These are phyloP conservation scores for Atalantia buxifolia DNA, from an alignment of 345 rosid genomes.

Conservation along the genomic window DNA sequence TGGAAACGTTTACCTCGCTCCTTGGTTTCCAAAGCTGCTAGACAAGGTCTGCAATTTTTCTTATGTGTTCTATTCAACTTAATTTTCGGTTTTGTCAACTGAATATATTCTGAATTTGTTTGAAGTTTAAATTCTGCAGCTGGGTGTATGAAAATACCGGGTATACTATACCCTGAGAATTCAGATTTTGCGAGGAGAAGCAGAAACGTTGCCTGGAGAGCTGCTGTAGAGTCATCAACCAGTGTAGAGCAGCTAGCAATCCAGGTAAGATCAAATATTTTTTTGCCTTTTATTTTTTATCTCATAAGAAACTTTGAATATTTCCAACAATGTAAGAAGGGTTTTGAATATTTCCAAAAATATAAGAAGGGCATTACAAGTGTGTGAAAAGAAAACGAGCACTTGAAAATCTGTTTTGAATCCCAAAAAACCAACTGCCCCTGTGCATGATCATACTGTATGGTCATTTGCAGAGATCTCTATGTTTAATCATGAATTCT, in stretches of 20 bases:
- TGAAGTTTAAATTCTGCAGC: constrained; percentile 59
- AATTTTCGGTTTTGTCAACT: constrained; percentile 19
- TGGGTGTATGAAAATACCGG: constrained; percentile 66
- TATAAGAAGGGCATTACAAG: neutral
- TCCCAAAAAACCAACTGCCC: neutral
- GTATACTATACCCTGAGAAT: constrained; percentile 80
- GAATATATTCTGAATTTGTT: constrained; percentile 39
- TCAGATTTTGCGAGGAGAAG: constrained; percentile 86
- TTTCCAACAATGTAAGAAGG: neutral
- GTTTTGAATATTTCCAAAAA: no score
- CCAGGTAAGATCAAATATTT: constrained; percentile 45
- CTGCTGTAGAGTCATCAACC: constrained; percentile 85
- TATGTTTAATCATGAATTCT: neutral
- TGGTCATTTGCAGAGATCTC: neutral
- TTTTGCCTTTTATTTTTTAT: neutral
- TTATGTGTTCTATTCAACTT: constrained; percentile 10
- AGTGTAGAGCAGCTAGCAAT: constrained; percentile 84
- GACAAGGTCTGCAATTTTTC: constrained; percentile 67
- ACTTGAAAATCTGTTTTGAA: neutral
- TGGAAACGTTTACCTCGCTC: constrained; percentile 80
- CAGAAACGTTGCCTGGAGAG: constrained; percentile 76
- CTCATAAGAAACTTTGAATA: neutral
- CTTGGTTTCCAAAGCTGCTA: constrained; percentile 77
- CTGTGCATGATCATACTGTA: neutral
- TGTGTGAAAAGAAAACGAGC: neutral